These are phyloP conservation scores for Fusarium sp. DNA, from an alignment of 2,329 filamentous ascomycete genomes.

Conservation along the genomic window DNA sequence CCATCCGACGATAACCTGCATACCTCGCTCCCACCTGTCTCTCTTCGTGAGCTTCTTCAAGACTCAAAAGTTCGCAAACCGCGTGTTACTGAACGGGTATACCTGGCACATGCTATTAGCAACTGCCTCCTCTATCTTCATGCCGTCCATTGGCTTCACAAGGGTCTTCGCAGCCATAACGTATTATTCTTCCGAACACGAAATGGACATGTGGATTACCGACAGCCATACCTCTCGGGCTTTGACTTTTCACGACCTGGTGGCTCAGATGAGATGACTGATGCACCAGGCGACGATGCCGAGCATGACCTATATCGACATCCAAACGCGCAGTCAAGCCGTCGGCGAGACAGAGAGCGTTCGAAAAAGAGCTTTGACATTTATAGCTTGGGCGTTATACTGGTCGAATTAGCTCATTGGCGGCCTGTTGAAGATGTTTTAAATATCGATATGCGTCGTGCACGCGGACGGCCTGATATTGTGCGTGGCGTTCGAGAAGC, in stretches of 20 bases:
- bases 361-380: constrained; percentile 64
- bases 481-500: constrained; percentile 50
- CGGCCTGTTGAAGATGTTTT: constrained; percentile 57
- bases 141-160: constrained; percentile 68
- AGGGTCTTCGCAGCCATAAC: constrained; percentile 65
- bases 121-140: constrained; percentile 66
- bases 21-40: constrained; percentile 54
- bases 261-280: constrained; percentile 61
- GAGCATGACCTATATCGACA: constrained; percentile 64
- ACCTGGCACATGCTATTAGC: constrained; percentile 62
- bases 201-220: constrained; percentile 50
- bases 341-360: constrained; percentile 45
- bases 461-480: constrained; percentile 51
- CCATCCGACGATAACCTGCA: constrained; percentile 53
- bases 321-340: constrained; percentile 54
- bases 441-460: constrained; percentile 50
- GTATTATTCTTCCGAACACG: constrained; percentile 60
- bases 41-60: constrained; percentile 60
- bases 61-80: constrained; percentile 53
- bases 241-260: constrained; percentile 67
- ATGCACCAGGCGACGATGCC: constrained; percentile 57
- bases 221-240: constrained; percentile 59
- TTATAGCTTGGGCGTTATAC: constrained; percentile 63
- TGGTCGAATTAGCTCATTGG: constrained; percentile 67
- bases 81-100: constrained; percentile 62